Percentiles rank a stretch among this genome's conserved stretches.
Evolutionary conservation across 805 yeast genomes (phyloP).

Genomic region (Yarrowia sp.): DNA sequence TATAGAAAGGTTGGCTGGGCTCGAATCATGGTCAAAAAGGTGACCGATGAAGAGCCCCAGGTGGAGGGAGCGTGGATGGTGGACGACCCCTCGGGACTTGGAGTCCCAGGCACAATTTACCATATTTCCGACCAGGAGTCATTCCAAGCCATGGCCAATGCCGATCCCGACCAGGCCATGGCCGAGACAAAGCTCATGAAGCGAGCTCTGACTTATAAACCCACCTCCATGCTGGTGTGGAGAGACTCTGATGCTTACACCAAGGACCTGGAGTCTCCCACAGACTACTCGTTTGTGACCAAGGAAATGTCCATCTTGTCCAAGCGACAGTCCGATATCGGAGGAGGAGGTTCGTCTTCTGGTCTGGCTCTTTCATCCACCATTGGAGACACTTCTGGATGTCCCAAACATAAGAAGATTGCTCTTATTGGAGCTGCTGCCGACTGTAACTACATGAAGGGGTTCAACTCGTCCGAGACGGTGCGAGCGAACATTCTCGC

Average conservation of each 20-base stretch:
- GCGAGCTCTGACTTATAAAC: constrained; percentile 23
- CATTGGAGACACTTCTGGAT: constrained; percentile 37
- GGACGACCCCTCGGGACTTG: constrained; percentile 36
- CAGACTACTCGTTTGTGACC: constrained; percentile 17
- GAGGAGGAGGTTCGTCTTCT: constrained; percentile 32
- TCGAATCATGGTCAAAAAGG: constrained; percentile 32
- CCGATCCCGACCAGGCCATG: constrained; percentile 23
- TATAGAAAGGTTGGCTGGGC: constrained; percentile 38
- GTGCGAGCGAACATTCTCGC: constrained; percentile 37
- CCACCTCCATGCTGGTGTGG: constrained; percentile 28
- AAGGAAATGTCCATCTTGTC: constrained; percentile 15
- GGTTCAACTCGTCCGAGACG: constrained; percentile 33
- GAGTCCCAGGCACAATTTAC: constrained; percentile 34
- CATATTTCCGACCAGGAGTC: constrained; percentile 30
- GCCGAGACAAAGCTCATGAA: constrained; percentile 26
- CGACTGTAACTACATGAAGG: constrained; percentile 38
- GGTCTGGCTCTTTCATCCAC: constrained; percentile 32
- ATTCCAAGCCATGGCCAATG: constrained; percentile 16
- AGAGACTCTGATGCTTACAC: constrained; percentile 8
- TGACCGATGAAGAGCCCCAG: constrained; percentile 25
- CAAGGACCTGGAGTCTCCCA: background rate
- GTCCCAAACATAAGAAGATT: constrained; percentile 35
- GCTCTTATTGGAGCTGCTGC: constrained; percentile 41
- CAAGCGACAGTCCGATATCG: constrained; percentile 27
- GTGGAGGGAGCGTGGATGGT: constrained; percentile 37